A percentile compares a stretch with the other conserved stretches of the same genome.
Evolutionary conservation across 768 basidiomycete genomes (phyloP).

Genomic region (Kwoniella sp.): DNA sequence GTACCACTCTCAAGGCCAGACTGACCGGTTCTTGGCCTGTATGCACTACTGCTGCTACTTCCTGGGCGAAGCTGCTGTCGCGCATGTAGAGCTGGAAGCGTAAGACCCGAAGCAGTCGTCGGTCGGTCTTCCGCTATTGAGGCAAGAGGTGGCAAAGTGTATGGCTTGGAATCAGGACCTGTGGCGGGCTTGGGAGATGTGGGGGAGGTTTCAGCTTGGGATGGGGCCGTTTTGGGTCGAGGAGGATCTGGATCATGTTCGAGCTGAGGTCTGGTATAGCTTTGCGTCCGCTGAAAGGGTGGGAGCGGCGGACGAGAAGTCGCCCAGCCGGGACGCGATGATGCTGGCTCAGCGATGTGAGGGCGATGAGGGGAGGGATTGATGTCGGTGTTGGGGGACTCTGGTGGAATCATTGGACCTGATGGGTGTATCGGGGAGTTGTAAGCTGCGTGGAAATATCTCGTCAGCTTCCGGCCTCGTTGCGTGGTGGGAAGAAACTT

Average conservation of each 20-base stretch:
- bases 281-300: constrained; percentile 17
- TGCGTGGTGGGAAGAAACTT: neutral
- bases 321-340: constrained; percentile 13
- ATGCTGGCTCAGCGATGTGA: constrained; percentile 57
- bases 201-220: constrained; percentile 4
- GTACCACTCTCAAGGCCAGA: constrained; percentile 34
- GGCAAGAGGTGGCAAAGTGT: constrained; percentile 15
- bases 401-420: constrained; percentile 6
- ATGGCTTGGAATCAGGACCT: neutral
- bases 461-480: neutral
- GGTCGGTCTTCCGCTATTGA: constrained; percentile 22
- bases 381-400: neutral
- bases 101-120: constrained; percentile 7
- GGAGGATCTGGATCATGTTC: constrained; percentile 21
- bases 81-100: constrained; percentile 23
- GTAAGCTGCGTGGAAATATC: neutral
- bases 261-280: constrained; percentile 5
- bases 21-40: constrained; percentile 11
- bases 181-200: neutral
- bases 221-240: constrained; percentile 21
- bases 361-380: constrained; percentile 42
- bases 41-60: constrained; percentile 10
- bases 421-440: constrained; percentile 5
- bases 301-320: constrained; percentile 16
- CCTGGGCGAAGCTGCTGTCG: constrained; percentile 13